phyloP scores from a whole-genome alignment of 2,329 filamentous ascomycete species.

The Chaetomiaceae sp. region DNA sequence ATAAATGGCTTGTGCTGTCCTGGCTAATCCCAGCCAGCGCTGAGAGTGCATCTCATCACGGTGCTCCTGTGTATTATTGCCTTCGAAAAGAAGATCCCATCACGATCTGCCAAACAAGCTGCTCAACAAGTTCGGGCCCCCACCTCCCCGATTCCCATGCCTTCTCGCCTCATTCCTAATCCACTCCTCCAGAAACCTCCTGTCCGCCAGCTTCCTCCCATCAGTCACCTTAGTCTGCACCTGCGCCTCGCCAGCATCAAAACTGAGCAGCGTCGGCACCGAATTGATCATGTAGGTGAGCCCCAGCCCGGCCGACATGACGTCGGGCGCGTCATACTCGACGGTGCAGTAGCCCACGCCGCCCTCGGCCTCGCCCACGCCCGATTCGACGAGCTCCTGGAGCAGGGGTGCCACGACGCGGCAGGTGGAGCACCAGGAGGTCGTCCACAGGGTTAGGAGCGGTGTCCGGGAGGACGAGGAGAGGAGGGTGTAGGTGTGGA shows the following conservation, averaged over 20 bases:
- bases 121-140: conserved; percentile 33
- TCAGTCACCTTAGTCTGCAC: conserved; percentile 46
- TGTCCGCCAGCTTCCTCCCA: conserved; percentile 44
- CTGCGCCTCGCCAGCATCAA: conserved; percentile 52
- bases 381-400: conserved; percentile 43
- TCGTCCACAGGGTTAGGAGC: conserved; percentile 58
- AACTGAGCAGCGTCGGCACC: conserved; percentile 55
- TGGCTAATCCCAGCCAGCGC: no score
- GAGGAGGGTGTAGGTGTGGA: conserved; percentile 52
- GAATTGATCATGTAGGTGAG: conserved; percentile 55
- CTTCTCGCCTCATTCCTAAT: conserved; percentile 26
- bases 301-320: conserved; percentile 46
- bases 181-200: conserved; percentile 50
- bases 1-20: no score
- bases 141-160: conserved; percentile 41
- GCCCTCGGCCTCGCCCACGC: conserved; percentile 52
- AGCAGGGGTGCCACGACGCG: conserved; percentile 47
- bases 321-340: conserved; percentile 55
- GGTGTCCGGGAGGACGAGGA: conserved; percentile 50
- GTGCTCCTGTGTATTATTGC: no score
- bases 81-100: neutral
- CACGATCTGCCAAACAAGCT: conserved; percentile 37
- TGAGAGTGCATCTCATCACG: no score
- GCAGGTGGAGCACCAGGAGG: conserved; percentile 55
- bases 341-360: conserved; percentile 52